Evolutionary conservation across 495 filamentous ascomycete genomes (phyloP), one percentile per base, ranked within the genome.

Genomic region (Aspergillus wentii): DNA sequence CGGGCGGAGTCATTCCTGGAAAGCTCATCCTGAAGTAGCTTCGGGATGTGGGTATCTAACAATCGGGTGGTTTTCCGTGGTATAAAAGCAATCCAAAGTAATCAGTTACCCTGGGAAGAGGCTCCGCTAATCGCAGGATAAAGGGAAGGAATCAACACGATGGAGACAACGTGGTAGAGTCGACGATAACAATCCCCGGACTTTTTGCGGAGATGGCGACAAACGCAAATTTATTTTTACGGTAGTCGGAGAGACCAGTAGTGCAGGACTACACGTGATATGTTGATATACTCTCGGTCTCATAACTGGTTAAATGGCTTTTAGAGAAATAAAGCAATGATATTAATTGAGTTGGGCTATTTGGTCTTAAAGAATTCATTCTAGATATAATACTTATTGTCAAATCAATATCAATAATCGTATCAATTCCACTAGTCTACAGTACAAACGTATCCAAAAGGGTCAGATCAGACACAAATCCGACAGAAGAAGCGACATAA

Each of bases 1-100:
- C 52, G 23, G 44, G 57, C 15, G 54, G 33, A 14, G 54, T 56
- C 44, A 62, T 62, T 25, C 69, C 65, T 17, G 72, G 66, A 31
- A 72, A 54, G 40, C 57, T 74, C 72, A 75, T 75, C n/a, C n/a
- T n/a, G 7, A 16, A 51, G 45, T 29, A 5, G 26, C 11, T 25
- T 25, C 10, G 22, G 22, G 22, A 29, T 5, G 26, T 29, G 4
- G 26, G 14, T 5, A n/a, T n/a, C n/a, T n/a, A n/a, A n/a, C n/a
- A 35, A 29, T 36, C 21, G 15, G 10, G 33, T 27, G 23, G 16
- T 28, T 18, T 1, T 11, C 13, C 14, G 25, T 9, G 15, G 8
- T 6, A 20, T 5, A 16, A 3, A 19, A 20, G 8, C 5, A 7
- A 10, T 18, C 13, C 5, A 17, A 15, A 14, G 7, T n/a, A n/a